phyloP scores from a whole-genome alignment of 2,329 filamentous ascomycete genomes.

The Akanthomyces muscarius region DNA sequence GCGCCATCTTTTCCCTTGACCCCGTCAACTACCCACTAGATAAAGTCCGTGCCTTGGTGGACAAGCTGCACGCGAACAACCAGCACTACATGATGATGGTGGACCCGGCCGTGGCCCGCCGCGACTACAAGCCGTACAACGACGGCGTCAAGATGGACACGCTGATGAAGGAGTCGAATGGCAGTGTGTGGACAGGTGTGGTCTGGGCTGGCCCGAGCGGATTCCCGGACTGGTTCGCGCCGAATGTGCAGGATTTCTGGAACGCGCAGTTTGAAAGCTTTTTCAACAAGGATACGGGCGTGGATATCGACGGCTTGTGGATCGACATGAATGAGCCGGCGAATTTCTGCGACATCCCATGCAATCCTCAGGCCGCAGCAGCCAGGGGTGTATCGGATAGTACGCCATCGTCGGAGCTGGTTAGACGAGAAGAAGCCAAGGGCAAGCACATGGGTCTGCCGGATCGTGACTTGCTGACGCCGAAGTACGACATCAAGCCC shows the following conservation, averaged over 20 bases:
- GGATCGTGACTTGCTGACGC: slow-evolving; percentile 20
- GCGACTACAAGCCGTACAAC: slow-evolving; percentile 38
- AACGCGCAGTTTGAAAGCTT: slow-evolving; percentile 59
- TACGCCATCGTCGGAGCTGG: background rate
- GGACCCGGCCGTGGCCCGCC: slow-evolving; percentile 57
- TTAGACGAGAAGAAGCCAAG: background rate
- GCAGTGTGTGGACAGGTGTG: slow-evolving; percentile 44
- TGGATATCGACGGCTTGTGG: slow-evolving; percentile 76
- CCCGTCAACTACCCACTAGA: slow-evolving; percentile 58
- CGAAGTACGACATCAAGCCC: slow-evolving; percentile 19
- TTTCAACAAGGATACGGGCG: slow-evolving; percentile 59
- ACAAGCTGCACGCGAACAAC: slow-evolving; percentile 60
- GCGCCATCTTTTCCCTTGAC: slow-evolving; percentile 58
- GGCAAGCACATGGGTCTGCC: slow-evolving; percentile 21
- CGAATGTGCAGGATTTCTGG: slow-evolving; percentile 62
- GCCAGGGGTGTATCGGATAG: background rate
- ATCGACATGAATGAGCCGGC: slow-evolving; percentile 61
- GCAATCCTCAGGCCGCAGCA: background rate
- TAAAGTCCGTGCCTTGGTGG: slow-evolving; percentile 61
- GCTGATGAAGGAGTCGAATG: slow-evolving; percentile 26
- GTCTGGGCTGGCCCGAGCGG: slow-evolving; percentile 70
- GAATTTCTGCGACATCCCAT: slow-evolving; percentile 25
- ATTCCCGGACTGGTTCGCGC: slow-evolving; percentile 71
- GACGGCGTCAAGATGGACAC: slow-evolving; percentile 39
- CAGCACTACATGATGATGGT: slow-evolving; percentile 72